Percentiles rank a stretch among this genome's conserved stretches.
phyloP scores from a whole-genome alignment of 2,329 filamentous ascomycete genomes.

The Fusarium sp. region DNA sequence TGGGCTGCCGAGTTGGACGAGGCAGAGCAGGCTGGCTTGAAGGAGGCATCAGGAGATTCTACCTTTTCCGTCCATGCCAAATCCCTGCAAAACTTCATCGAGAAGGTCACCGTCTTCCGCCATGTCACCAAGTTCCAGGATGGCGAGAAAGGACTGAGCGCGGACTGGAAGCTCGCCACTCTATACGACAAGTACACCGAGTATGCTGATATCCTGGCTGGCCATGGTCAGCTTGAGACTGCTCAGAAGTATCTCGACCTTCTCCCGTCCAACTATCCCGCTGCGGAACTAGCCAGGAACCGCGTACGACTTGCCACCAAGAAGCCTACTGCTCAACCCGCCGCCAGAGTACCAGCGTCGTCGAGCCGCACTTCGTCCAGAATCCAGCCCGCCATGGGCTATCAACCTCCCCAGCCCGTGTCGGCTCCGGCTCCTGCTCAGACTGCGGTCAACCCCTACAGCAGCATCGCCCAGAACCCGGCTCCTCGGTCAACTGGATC shows the following conservation, averaged over 20 bases:
- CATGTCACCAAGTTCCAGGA: constrained; percentile 94
- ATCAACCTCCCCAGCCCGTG: constrained; percentile 60
- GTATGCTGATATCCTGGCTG: constrained; percentile 94
- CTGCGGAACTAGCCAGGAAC: constrained; percentile 87
- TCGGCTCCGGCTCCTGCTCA: constrained; percentile 39
- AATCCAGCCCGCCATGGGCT: constrained; percentile 56
- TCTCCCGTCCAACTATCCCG: constrained; percentile 84
- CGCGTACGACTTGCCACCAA: constrained; percentile 87
- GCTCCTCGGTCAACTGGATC: constrained; percentile 38
- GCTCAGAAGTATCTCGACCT: constrained; percentile 94
- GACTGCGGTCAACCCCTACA: constrained; percentile 53
- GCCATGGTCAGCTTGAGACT: constrained; percentile 86
- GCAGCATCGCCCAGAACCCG: constrained; percentile 53
- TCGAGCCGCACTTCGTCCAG: constrained; percentile 54
- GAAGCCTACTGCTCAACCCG: constrained; percentile 48
- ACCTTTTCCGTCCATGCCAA: constrained; percentile 93
- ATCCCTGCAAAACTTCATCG: constrained; percentile 91
- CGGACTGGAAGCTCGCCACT: constrained; percentile 88
- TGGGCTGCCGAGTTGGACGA: constrained; percentile 94
- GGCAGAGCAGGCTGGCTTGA: constrained; percentile 79
- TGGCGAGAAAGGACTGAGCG: constrained; percentile 74
- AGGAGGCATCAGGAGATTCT: constrained; percentile 77
- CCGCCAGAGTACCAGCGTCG: constrained; percentile 43
- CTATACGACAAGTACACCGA: constrained; percentile 97
- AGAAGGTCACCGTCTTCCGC: constrained; percentile 98